phyloP scores from a whole-genome alignment of 352 stramenopile genomes.

The Blastocystis sp. region DNA sequence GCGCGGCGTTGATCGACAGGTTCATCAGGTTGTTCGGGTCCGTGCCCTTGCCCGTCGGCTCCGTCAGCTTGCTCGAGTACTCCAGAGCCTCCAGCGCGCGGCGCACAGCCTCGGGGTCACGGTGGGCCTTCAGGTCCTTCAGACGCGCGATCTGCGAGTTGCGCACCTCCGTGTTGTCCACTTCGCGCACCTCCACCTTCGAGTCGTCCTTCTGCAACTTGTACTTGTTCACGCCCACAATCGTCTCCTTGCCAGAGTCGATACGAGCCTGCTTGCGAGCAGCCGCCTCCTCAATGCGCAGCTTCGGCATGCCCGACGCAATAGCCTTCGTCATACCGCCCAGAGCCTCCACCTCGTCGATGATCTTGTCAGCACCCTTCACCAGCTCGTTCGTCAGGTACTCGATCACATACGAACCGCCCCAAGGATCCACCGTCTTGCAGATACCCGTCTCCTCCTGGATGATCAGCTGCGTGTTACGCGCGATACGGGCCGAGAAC shows the following conservation, averaged over 20 bases:
- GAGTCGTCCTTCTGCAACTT: constrained; percentile 80
- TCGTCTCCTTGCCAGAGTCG: constrained; percentile 87
- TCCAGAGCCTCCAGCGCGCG: constrained; percentile 75
- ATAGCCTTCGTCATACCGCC: constrained; percentile 95
- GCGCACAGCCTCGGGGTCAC: constrained; percentile 80
- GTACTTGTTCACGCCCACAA: constrained; percentile 96
- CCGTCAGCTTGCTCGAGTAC: constrained; percentile 76
- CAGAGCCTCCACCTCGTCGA: constrained; percentile 83
- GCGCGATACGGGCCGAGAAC: constrained; percentile 89
- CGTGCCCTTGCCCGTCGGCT: constrained; percentile 79
- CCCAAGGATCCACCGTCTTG: constrained; percentile 89
- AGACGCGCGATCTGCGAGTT: constrained; percentile 84
- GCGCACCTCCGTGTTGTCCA: constrained; percentile 87
- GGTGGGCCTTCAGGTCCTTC: constrained; percentile 80
- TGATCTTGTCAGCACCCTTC: constrained; percentile 79
- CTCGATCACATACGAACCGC: constrained; percentile 94
- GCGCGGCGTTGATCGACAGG: constrained; percentile 86
- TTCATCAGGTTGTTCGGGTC: constrained; percentile 89
- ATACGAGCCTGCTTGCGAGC: constrained; percentile 91
- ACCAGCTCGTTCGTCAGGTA: constrained; percentile 86
- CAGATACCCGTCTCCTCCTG: constrained; percentile 91
- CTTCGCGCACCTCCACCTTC: constrained; percentile 85
- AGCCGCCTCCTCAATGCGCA: constrained; percentile 91
- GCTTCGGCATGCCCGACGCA: constrained; percentile 89
- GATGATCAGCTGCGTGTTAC: constrained; percentile 95